Conservation (phyloP, 345 rosid genomes). For the Conringia planisiliqua region DNA sequence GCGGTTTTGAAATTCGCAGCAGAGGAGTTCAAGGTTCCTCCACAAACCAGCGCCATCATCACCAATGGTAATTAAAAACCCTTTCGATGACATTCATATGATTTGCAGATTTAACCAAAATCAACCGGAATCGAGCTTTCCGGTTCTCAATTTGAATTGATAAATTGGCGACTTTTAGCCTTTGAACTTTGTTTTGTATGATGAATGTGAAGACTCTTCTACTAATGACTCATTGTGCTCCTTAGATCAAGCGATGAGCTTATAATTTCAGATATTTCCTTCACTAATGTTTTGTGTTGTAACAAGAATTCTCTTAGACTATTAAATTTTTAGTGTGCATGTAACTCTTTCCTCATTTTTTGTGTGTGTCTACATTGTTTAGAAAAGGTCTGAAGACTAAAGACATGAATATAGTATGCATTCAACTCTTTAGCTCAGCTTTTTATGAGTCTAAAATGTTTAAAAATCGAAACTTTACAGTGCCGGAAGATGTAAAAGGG, state of each 20-base stretch:
- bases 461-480: not conserved
- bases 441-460: not conserved
- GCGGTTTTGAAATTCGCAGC: constrained; percentile 94
- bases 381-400: not conserved
- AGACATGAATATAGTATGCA: not conserved
- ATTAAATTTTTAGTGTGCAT: not conserved
- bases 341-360: not conserved
- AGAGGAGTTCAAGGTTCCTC: constrained; percentile 98
- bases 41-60: constrained; percentile 98
- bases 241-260: not conserved
- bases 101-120: not conserved
- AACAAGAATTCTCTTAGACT: not conserved
- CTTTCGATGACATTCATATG: not conserved
- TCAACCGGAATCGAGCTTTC: not conserved
- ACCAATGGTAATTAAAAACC: constrained; percentile 61
- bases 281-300: not conserved
- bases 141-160: not conserved
- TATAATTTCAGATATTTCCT: not conserved
- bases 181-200: not conserved
- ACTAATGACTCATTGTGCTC: not conserved
- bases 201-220: not conserved
- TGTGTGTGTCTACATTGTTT: not conserved
- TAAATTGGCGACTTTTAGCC: not conserved
- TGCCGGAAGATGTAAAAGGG: not conserved
- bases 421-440: not conserved